Evolutionary conservation across 441 rosid genomes (phyloP).

Genomic region (Sinapis alba): DNA sequence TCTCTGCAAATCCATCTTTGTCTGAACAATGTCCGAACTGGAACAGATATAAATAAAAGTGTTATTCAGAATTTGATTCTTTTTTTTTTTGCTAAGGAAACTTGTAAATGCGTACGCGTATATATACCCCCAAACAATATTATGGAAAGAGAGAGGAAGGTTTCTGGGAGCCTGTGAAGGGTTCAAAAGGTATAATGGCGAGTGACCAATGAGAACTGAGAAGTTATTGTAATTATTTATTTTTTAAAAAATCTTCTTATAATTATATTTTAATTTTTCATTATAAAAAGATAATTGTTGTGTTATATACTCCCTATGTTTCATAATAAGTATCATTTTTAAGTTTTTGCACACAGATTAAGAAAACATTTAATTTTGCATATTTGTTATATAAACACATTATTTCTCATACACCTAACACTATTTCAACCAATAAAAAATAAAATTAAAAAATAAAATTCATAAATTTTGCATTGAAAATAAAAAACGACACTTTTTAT

Average conservation of each 20-base stretch:
- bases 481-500: no score
- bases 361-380: no score
- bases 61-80: neutral
- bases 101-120: slow-evolving; percentile 17
- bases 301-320: no score
- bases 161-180: slow-evolving; percentile 35
- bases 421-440: no score
- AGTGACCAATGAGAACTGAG: slow-evolving; percentile 15
- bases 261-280: neutral
- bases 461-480: no score
- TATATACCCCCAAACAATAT: slow-evolving; percentile 15
- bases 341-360: no score
- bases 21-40: slow-evolving; percentile 24
- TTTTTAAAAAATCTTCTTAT: neutral
- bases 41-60: neutral
- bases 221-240: neutral
- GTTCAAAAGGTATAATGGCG: slow-evolving; percentile 10
- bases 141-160: slow-evolving; percentile 19
- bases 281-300: neutral
- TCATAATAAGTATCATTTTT: no score
- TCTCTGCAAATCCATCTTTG: slow-evolving; percentile 22
- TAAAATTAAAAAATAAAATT: no score
- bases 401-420: no score
- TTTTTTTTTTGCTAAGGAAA: neutral
- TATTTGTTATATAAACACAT: no score